Evolutionary conservation across 1,284 basidiomycete genomes (phyloP), one percentile per base, ranked within the genome.

Genomic region (Leucoagaricus sp.): DNA sequence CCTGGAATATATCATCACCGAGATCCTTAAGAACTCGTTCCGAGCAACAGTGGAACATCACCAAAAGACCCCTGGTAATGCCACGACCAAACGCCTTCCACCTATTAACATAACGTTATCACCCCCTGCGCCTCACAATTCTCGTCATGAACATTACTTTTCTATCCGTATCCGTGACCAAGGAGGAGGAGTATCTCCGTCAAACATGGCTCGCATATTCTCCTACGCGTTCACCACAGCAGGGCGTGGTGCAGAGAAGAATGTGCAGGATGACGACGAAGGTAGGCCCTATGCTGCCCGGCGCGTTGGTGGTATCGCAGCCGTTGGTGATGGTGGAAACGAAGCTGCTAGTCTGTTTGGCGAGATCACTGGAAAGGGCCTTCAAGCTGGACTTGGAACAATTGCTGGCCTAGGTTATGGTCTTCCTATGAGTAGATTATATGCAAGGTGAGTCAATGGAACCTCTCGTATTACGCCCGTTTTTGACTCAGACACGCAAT

Each of bases 151-250:
- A 23, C 68, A 74, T 26, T 88, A 84, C 68, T 81, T 95, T 54
- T 88, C 87, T 26, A 78, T 96, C 40, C 82, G 94, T 34, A 80
- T 96, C 23, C 81, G 94, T 29, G 93, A 96, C 64, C 86, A 92
- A 64, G 94, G 94, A 2, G 93, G 93, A 15, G 93, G 93, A 3
- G 87, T 96, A 34, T 79, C 85, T 1, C 86, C 86, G 2, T 74
- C 80, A 7, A 85, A 94, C 67, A 83, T 95, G 75, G 75, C 81
- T 15, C 82, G 85, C 50, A 89, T 96, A 56, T 96, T 95, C 71
- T 91, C 90, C 21, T 96, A 96, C 68, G 92, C 93, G 5, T 96
- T 94, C 69, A 94, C 93, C 2, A 95, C 93, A 2, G 89, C 88
- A 12, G 83, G 83, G n/a, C 68, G 72, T 53, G 69, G 66, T 2